Evolutionary conservation across 495 filamentous ascomycete species (phyloP), one percentile per base, ranked within the genome.

Genomic region (Xylaria longipes): DNA sequence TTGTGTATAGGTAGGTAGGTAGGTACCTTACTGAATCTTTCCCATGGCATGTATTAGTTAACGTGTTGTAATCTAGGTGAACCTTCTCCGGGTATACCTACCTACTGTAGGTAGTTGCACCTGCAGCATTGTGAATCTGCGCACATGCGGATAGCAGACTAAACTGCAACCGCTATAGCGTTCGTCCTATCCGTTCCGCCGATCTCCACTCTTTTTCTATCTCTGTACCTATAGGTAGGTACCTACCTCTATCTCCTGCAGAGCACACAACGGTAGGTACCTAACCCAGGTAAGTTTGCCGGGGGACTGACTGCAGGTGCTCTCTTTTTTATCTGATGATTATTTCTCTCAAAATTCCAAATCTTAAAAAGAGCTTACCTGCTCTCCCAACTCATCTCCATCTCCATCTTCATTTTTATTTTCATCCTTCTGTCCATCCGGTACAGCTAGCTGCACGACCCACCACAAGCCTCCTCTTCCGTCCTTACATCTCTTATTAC

Each of bases 321-420:
- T n/a, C n/a, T n/a, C 56, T n/a, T 60, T 60, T 60, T 37, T 60
- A 35, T 35, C 20, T 60, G 57, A 60, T 22, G 17, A n/a, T 37
- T 60, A 60, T 60, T 52, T 67, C 67, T 31, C 62, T 60, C 31
- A 64, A 65, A 35, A 27, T 25, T 54, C 22, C 9, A 46, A 50
- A n/a, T 41, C 39, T n/a, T 60, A 33, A 60, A 60, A 33, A 37
- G 7, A 27, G 22, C 60, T 35, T 62, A 62, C 35, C 14, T 58
- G 6, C 31, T 46, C 57, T 48, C 29, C 27, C 20, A 43, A 1
- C 45, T 65, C 43, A 22, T 14, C 22, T 7, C 9, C 46, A 48
- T 22, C 48, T 56, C 46, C 22, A 39, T 50, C 63, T 22, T 65
- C 60, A 22, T 7, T 8, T 20, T 63, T 20, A 14, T 29, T 17